Conservation (phyloP, 768 basidiomycete species). For the Lentinula lateritia region DNA sequence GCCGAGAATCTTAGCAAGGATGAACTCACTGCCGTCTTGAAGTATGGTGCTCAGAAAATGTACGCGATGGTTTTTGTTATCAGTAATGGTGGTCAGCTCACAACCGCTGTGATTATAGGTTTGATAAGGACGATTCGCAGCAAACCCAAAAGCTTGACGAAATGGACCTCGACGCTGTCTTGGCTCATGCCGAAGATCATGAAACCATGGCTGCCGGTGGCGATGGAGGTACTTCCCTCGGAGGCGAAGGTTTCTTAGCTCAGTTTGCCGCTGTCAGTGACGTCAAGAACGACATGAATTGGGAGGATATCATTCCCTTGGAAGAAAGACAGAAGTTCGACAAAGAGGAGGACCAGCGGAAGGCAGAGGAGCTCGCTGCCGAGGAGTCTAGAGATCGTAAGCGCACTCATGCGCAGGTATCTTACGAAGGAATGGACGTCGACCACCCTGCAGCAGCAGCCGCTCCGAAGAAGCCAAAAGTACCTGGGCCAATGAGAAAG, state of each 20-base stretch:
- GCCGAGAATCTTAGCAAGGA: conserved; percentile 90
- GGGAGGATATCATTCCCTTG: conserved; percentile 98
- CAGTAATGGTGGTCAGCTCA: conserved; percentile 6
- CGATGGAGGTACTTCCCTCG: conserved; percentile 89
- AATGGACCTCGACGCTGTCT: conserved; percentile 98
- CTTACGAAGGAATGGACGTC: conserved; percentile 93
- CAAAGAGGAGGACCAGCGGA: conserved; percentile 71
- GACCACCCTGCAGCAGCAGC: conserved; percentile 61
- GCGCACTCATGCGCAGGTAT: conserved; percentile 78
- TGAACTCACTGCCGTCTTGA: conserved; percentile 93
- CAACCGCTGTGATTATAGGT: conserved; percentile 43
- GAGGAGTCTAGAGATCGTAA: conserved; percentile 74
- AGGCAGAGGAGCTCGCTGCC: conserved; percentile 63
- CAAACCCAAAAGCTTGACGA: conserved; percentile 96
- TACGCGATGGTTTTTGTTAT: conserved; percentile 28
- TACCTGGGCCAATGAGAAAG: conserved; percentile 72
- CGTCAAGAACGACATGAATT: conserved; percentile 96
- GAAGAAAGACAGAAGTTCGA: conserved; percentile 86
- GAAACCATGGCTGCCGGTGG: conserved; percentile 83
- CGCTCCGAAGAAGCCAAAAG: conserved; percentile 70
- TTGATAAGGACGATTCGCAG: conserved; percentile 92
- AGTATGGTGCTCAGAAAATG: conserved; percentile 99
- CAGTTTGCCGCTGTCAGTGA: conserved; percentile 96
- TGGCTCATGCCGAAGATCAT: conserved; percentile 94
- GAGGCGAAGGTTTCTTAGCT: conserved; percentile 94